Evolutionary conservation across 2,329 filamentous ascomycete genomes (phyloP).

Genomic region (Lizonia empirigonia): DNA sequence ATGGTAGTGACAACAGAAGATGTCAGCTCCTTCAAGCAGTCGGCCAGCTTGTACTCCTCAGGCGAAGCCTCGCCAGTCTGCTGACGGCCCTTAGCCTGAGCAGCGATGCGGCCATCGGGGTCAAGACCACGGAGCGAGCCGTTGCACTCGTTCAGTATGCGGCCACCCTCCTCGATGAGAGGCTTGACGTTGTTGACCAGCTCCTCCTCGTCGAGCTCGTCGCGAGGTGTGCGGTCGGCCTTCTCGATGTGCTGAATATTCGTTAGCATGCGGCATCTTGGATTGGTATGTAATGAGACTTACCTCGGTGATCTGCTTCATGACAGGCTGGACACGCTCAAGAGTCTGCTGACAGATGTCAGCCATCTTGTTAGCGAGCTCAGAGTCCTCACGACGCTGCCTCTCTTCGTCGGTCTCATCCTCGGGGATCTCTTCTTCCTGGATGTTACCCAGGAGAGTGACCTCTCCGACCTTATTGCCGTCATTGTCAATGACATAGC

Average conservation of each 20-base stretch:
- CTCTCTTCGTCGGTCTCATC: slow-evolving; percentile 55
- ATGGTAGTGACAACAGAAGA: slow-evolving; percentile 81
- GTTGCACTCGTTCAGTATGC: slow-evolving; percentile 84
- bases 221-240: slow-evolving; percentile 79
- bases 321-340: slow-evolving; percentile 82
- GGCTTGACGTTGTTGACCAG: slow-evolving; percentile 86
- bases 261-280: slow-evolving; percentile 30
- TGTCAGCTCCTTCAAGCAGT: slow-evolving; percentile 84
- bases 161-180: slow-evolving; percentile 82
- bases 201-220: slow-evolving; percentile 88
- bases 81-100: slow-evolving; percentile 81
- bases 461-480: slow-evolving; percentile 69
- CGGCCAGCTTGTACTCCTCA: slow-evolving; percentile 84
- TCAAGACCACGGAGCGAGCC: slow-evolving; percentile 86
- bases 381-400: slow-evolving; percentile 65
- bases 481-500: slow-evolving; percentile 59
- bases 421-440: slow-evolving; percentile 61
- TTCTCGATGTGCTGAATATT: slow-evolving; percentile 71
- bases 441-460: slow-evolving; percentile 66
- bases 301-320: slow-evolving; percentile 83
- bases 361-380: slow-evolving; percentile 78
- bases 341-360: slow-evolving; percentile 76
- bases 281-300: slow-evolving; percentile 30
- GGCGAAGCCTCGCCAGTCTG: slow-evolving; percentile 76
- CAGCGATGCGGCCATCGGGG: slow-evolving; percentile 83